These are phyloP conservation scores for Nakaseomyces delphensis DNA, from an alignment of 1,139 yeast species.

Conservation along the genomic window DNA sequence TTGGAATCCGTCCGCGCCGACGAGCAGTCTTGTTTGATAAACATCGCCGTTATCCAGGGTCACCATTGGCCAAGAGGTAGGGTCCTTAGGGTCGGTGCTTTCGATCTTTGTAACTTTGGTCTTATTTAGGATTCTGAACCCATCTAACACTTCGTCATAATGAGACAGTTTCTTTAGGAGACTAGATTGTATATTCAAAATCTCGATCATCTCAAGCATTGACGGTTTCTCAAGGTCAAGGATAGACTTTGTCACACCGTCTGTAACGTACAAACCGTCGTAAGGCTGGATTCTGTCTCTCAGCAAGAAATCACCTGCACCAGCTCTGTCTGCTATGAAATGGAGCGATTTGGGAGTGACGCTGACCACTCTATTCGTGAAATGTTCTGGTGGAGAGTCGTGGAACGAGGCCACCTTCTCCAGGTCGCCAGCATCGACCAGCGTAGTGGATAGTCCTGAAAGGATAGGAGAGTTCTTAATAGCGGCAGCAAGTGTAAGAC, in stretches of 20 bases:
- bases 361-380: slow-evolving; percentile 76
- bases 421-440: slow-evolving; percentile 66
- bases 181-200: slow-evolving; percentile 65
- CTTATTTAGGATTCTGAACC: slow-evolving; percentile 48
- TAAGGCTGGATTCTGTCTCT: slow-evolving; percentile 68
- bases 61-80: slow-evolving; percentile 69
- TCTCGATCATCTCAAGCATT: slow-evolving; percentile 63
- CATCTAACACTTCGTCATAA: slow-evolving; percentile 17
- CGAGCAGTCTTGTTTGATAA: slow-evolving; percentile 61
- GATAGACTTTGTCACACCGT: slow-evolving; percentile 57
- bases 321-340: slow-evolving; percentile 61
- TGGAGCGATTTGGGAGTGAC: slow-evolving; percentile 73
- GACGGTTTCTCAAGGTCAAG: slow-evolving; percentile 53
- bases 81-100: slow-evolving; percentile 25
- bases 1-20: slow-evolving; percentile 95
- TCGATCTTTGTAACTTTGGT: slow-evolving; percentile 54
- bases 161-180: slow-evolving; percentile 27
- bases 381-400: slow-evolving; percentile 46
- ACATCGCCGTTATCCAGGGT: slow-evolving; percentile 56
- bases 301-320: slow-evolving; percentile 71
- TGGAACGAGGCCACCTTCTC: slow-evolving; percentile 43
- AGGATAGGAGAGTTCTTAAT: slow-evolving; percentile 58
- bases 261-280: slow-evolving; percentile 78
- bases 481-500: slow-evolving; percentile 77
- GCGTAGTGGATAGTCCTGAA: slow-evolving; percentile 48